Base-by-base conservation (phyloP, 208 protist species). In the Novymonas esmeraldas region DNA sequence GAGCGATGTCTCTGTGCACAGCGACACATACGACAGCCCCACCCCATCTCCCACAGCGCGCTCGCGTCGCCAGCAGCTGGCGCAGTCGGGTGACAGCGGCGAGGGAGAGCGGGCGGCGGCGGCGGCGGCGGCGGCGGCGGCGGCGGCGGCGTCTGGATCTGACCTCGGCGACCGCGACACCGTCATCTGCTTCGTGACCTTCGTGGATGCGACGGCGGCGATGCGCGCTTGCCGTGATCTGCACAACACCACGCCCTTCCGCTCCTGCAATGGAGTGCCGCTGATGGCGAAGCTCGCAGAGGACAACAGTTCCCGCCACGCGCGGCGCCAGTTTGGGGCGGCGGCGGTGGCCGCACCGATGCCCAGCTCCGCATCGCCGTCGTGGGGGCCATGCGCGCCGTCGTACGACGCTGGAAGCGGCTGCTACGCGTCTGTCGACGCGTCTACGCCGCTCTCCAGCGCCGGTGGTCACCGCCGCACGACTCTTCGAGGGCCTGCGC, bases 121-220 rank as follows among this genome's bases (percentile, higher is more conserved):
- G 6, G 33, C 18, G 20, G 9, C 34, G 28, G 22, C 28, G 13
- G 33, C 20, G 38, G 31, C 48, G 6, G 22, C 28, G 13, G 33
- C 20, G 38, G 31, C 48, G 6, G 33, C 18, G 20, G 9, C 34
- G 28, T 10, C 31, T 22, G 28, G 41, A n/a, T 0, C 61, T 31
- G 22, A 22, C 4, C 6, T 16, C 14, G 1, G 49, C 10, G 13
- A 41, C 11, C 60, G 70, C n/a, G 67, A 75, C 64, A 77, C 82
- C 4, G 42, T 68, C 31, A 94, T 92, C 41, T 87, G 85, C 54
- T 94, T 94, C 31, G 65, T 94, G 18, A 84, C 76, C 7, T 94
- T 86, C 28, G 39, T 46, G 6, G 56, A 70, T 11, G 64, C 80
- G 29, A 78, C 69, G 18, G 81, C 70, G n/a, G 87, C 84, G 0